phyloP scores from a whole-genome alignment of 345 rosid genomes.

The Ailanthus altissimus region DNA sequence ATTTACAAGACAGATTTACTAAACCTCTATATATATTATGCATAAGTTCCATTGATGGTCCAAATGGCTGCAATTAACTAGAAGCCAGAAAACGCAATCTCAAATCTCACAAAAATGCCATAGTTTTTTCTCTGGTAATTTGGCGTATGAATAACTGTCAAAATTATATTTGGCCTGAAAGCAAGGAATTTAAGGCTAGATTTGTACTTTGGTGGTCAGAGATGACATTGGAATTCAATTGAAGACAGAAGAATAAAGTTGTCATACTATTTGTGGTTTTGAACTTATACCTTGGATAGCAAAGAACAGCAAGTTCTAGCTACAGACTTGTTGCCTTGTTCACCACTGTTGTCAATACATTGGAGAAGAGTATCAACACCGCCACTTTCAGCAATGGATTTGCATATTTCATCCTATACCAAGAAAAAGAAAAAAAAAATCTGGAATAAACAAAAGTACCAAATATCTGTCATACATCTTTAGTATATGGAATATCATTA shows the following conservation, averaged over 20 bases:
- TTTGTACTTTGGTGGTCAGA: background rate
- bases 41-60: background rate
- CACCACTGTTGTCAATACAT: conserved; percentile 78
- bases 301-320: conserved; percentile 80
- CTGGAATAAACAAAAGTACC: background rate
- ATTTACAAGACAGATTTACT: background rate
- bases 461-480: no score
- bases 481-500: background rate
- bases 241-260: background rate
- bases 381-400: conserved; percentile 83
- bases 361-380: conserved; percentile 76
- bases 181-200: background rate
- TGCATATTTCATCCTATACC: conserved; percentile 78
- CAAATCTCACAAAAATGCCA: background rate
- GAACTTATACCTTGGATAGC: conserved; percentile 63
- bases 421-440: conserved; percentile 17
- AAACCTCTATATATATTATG: background rate
- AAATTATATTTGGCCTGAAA: background rate
- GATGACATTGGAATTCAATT: background rate
- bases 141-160: background rate
- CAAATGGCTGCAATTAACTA: background rate
- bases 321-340: conserved; percentile 67
- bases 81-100: background rate
- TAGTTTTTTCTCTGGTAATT: background rate
- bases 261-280: background rate